Base-by-base conservation (phyloP, 176 grass and related monocot genomes). In the Aegilops bicornis region DNA sequence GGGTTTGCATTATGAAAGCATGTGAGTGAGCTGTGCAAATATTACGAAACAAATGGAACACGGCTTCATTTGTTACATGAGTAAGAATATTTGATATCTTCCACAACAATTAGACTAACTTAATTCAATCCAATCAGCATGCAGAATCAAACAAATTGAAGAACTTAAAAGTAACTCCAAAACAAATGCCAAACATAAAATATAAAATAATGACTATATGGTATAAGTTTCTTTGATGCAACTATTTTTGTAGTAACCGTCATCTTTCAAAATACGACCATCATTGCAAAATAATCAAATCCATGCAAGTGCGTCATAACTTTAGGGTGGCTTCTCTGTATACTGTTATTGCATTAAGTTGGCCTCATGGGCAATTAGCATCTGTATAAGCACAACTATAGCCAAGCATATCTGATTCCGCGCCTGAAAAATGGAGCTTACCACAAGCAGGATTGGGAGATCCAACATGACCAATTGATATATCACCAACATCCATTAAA, bases 391-490 rank as follows among this genome's bases (percentile, higher is more conserved):
- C 37, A 43, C 20, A 78, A 10, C 4, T 83, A 45, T 52, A 82
- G 20, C 22, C 64, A 64, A 54, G 50, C n/a, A 39, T 77, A 78
- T 48, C 35, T 56, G 71, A 68, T 80, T 80, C 0, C 66, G 14
- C 85, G 50, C 33, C 83, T 43, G 30, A 29, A 89, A 85, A 78
- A 60, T 40, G 29, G 16, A 74, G 68, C 89, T 91, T 90, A 99
- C 97, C 97, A 80, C 94, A 88, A 88, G 92, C 87, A 65, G 94
- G 92, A 76, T 89, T 96, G 77, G 97, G 97, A 60, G 97, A 92
- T 52, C 97, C 97, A 83, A 99, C 97, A 93, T 99, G 97, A 82
- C 94, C 97, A 78, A 89, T 94, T 65, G 64, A 72, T 22, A 25
- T 93, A 66, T 98, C 96, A 79, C 84, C 93, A 54, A 72, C 47